Conservation (phyloP, 2,329 filamentous ascomycete genomes). For the Bertia moriformis region DNA sequence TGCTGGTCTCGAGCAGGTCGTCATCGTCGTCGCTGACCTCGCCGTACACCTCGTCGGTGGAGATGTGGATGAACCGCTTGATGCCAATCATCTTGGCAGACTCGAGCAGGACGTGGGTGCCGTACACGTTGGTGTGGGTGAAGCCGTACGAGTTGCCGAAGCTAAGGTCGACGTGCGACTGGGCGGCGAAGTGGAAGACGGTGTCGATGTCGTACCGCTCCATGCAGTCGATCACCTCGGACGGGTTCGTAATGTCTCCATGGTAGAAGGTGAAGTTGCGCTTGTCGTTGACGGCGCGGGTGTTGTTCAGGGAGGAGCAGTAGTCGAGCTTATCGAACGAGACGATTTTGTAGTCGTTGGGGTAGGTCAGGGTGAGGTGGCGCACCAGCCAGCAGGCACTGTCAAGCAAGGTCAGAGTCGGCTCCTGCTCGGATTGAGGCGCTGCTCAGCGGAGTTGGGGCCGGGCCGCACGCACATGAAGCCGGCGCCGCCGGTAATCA, state of each 20-base stretch:
- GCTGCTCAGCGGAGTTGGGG: no score
- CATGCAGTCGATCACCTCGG: slow-evolving; percentile 57
- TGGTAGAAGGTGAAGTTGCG: slow-evolving; percentile 68
- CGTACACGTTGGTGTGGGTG: slow-evolving; percentile 69
- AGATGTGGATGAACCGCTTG: slow-evolving; percentile 66
- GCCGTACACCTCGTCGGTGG: slow-evolving; percentile 75
- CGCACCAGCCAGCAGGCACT: slow-evolving; percentile 74
- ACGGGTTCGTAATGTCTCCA: slow-evolving; percentile 61
- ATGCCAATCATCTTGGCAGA: slow-evolving; percentile 59
- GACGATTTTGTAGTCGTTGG: slow-evolving; percentile 60
- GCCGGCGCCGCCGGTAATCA: slow-evolving; percentile 71
- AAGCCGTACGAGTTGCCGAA: slow-evolving; percentile 74
- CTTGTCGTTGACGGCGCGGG: slow-evolving; percentile 48
- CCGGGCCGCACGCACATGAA: slow-evolving; percentile 63
- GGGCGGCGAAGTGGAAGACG: slow-evolving; percentile 73
- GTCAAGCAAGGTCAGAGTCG: slow-evolving; percentile 9
- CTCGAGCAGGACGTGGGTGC: slow-evolving; percentile 71
- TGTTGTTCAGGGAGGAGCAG: slow-evolving; percentile 70
- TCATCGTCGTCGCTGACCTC: slow-evolving; percentile 61
- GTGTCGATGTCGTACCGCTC: slow-evolving; percentile 62
- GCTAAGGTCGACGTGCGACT: slow-evolving; percentile 69
- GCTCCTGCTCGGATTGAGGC: slow-evolving; percentile 7
- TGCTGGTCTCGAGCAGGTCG: slow-evolving; percentile 58
- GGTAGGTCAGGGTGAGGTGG: slow-evolving; percentile 62
- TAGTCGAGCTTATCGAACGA: slow-evolving; percentile 79